These are phyloP conservation scores for Cercophora newfieldiana DNA, from an alignment of 495 filamentous ascomycete species.

Conservation along the genomic window DNA sequence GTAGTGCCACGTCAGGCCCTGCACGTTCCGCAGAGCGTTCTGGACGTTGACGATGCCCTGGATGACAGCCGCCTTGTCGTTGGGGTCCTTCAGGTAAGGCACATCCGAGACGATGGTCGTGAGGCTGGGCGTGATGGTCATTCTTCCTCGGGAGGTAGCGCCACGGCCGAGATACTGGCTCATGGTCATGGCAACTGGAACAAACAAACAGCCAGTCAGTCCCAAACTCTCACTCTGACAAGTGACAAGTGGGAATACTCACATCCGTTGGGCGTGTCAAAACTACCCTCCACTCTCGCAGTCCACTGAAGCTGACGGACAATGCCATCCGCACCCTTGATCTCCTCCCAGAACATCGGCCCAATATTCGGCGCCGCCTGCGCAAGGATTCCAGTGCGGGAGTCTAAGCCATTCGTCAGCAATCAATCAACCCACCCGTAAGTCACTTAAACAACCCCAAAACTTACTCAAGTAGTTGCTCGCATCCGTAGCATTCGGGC, in stretches of 20 bases:
- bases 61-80: slow-evolving; percentile 54
- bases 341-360: slow-evolving; percentile 61
- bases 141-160: slow-evolving; percentile 59
- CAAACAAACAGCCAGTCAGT: not conserved
- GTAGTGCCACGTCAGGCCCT: slow-evolving; percentile 54
- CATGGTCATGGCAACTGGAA: slow-evolving; percentile 60
- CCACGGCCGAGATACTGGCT: slow-evolving; percentile 67
- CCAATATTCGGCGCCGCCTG: slow-evolving; percentile 70
- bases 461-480: slow-evolving; percentile 37
- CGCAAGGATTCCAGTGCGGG: slow-evolving; percentile 62
- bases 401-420: too few species aligned
- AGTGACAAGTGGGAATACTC: slow-evolving; percentile 14
- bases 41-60: slow-evolving; percentile 62
- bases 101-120: slow-evolving; percentile 54
- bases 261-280: slow-evolving; percentile 42
- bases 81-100: slow-evolving; percentile 56
- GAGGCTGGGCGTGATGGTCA: slow-evolving; percentile 59
- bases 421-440: too few species aligned
- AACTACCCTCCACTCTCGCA: slow-evolving; percentile 58
- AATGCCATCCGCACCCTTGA: slow-evolving; percentile 61
- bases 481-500: slow-evolving; percentile 38
- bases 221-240: not conserved
- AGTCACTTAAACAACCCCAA: not conserved
- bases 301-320: slow-evolving; percentile 67
- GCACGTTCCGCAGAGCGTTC: slow-evolving; percentile 51